phyloP scores from a whole-genome alignment of 768 basidiomycete genomes.

The Pisolithus orientalis region DNA sequence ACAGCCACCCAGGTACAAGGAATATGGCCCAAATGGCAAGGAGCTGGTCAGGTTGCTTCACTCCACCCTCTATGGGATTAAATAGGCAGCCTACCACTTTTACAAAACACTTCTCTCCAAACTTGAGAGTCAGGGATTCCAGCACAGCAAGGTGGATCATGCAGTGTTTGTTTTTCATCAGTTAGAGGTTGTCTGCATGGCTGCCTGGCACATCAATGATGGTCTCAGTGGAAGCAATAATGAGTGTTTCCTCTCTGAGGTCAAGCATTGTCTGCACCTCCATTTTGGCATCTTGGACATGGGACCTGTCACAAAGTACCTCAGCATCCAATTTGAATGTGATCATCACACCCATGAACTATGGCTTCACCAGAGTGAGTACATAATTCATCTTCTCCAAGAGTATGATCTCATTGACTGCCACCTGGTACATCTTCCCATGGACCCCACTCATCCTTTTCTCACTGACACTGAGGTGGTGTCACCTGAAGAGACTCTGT shows the following conservation, averaged over 20 bases:
- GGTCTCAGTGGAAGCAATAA: not conserved
- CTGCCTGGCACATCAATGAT: slow-evolving; percentile 8
- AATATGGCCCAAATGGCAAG: not conserved
- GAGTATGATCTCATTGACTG: not conserved
- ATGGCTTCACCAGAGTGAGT: no score
- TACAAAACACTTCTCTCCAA: not conserved
- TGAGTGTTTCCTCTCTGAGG: not conserved
- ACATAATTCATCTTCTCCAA: no score
- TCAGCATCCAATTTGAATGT: no score
- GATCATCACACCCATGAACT: no score
- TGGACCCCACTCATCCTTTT: not conserved
- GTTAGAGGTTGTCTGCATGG: slow-evolving; percentile 4
- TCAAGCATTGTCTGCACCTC: not conserved
- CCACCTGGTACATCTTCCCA: not conserved
- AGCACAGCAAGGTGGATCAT: not conserved
- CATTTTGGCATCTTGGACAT: slow-evolving; percentile 2
- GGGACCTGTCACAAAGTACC: not conserved
- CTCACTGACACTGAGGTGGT: not conserved
- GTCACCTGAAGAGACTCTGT: no score
- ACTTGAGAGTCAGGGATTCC: not conserved
- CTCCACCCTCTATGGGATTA: not conserved
- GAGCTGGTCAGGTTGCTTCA: not conserved
- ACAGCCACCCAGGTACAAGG: slow-evolving; percentile 28
- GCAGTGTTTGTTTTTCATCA: not conserved
- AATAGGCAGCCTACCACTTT: no score